phyloP scores from a whole-genome alignment of 805 yeast species.

The Huiozyma naganishii region DNA sequence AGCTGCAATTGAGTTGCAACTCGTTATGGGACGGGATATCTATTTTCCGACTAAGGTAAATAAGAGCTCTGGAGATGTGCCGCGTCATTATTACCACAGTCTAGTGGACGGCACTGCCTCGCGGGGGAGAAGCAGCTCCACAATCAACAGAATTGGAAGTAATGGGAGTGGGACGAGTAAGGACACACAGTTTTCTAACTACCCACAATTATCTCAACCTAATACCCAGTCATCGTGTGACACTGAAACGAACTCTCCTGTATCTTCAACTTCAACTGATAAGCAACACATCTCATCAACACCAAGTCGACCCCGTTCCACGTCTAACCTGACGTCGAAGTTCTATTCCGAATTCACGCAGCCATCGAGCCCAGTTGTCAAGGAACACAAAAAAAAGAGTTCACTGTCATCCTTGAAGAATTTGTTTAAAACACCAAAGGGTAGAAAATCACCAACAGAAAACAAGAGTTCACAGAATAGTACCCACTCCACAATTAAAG shows the following conservation, averaged over 20 bases:
- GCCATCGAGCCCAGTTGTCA: not conserved
- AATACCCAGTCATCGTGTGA: conserved; percentile 16
- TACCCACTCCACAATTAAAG: not conserved
- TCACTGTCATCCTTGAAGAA: conserved; percentile 23
- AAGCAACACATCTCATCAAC: not conserved
- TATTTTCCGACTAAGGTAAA: too few species aligned
- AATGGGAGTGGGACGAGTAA: conserved; percentile 6
- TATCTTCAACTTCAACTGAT: not conserved
- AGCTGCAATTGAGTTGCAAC: too few species aligned
- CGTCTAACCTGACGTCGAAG: not conserved
- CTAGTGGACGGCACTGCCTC: too few species aligned
- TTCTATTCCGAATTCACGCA: not conserved
- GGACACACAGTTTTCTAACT: conserved; percentile 8
- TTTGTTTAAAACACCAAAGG: conserved; percentile 24
- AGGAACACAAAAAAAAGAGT: conserved; percentile 19
- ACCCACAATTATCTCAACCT: conserved; percentile 11
- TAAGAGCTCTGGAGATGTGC: too few species aligned
- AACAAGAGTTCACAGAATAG: not conserved
- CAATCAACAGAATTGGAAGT: not conserved
- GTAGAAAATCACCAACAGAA: not conserved
- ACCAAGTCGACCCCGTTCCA: not conserved
- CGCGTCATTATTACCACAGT: too few species aligned
- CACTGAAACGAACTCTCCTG: conserved; percentile 6
- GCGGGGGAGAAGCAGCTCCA: not conserved
- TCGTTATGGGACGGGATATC: too few species aligned